Base-by-base conservation (phyloP, 192 early-diverging fungal species). In the Coemansia sp. region DNA sequence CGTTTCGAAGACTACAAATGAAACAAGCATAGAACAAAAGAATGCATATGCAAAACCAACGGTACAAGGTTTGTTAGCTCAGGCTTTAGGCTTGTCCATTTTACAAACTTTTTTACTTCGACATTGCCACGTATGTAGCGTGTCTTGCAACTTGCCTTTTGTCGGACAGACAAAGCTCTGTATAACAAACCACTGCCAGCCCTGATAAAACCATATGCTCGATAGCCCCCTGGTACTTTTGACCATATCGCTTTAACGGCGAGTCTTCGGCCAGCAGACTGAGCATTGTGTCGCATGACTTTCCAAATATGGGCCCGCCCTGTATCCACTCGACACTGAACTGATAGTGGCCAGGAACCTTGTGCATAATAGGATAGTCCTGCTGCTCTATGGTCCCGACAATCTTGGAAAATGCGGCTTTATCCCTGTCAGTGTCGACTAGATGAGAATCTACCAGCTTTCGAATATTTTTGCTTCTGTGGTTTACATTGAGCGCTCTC, bases 231-330 rank as follows among this genome's bases (percentile, higher is more conserved):
- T 38, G 10, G 50, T 66, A 71, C 20, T 55, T 69, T n/a, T 63
- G 57, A 55, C 59, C 57, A 16, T 59, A 64, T 30, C 34, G 36
- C 16, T 40, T 48, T 2, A 72, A 29, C 4, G 18, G 34, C 1
- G n/a, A 18, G 0, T 18, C 8, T 2, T 60, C 60, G 5, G 70
- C 31, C 6, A 71, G 36, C 11, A 80, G 61, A 6, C 56, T n/a
- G 63, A 66, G 74, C 45, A 81, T n/a, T 7, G 64, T 62, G 2
- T 72, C 64, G 67, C 78, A 81, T 16, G 50, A 20, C 8, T 48
- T 38, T 1, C 78, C 73, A 66, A 75, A 69, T 6, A 81, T 48
- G 0, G 69, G 63, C 0, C 73, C 78, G 6, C 78, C 78, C 33
- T 69, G 59, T 22, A 61, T 55, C 78, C 73, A 81, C 0, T 30